Evolutionary conservation across 345 rosid genomes (phyloP).

Genomic region (Gynandropsis gynandra): DNA sequence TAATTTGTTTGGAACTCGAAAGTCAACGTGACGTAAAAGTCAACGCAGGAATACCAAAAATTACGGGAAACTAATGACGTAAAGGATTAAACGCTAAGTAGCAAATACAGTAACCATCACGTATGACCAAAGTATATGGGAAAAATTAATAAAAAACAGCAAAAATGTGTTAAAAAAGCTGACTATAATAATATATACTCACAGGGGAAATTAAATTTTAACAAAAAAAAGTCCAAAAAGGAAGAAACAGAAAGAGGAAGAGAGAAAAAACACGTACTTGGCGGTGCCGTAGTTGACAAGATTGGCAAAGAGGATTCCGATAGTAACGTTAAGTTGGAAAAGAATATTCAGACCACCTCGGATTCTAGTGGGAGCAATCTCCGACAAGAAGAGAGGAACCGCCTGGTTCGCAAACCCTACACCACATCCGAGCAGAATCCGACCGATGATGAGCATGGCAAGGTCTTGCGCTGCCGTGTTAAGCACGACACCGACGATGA

Average conservation of each 20-base stretch:
- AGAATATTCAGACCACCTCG: conserved; percentile 91
- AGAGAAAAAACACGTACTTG: conserved; percentile 52
- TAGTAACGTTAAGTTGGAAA: conserved; percentile 88
- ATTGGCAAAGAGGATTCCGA: conserved; percentile 87
- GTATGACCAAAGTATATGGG: no score
- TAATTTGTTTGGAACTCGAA: no score
- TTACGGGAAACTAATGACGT: no score
- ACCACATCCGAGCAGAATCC: conserved; percentile 88
- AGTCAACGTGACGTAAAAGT: no score
- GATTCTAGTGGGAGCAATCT: conserved; percentile 89
- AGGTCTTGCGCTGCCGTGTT: conserved; percentile 73
- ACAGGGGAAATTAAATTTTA: no score
- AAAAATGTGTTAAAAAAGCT: no score
- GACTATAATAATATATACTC: no score
- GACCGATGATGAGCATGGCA: conserved; percentile 83
- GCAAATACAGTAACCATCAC: no score
- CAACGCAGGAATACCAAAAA: no score
- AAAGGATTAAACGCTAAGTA: no score
- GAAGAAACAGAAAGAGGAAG: neutral
- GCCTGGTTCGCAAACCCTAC: conserved; percentile 98
- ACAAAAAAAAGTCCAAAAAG: no score
- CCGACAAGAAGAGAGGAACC: conserved; percentile 88
- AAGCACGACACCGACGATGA: conserved; percentile 58
- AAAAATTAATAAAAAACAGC: no score
- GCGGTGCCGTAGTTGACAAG: conserved; percentile 91